Evolutionary conservation across 768 basidiomycete genomes (phyloP), one percentile per base, ranked within the genome.

Genomic region (Trametopsis cervina): DNA sequence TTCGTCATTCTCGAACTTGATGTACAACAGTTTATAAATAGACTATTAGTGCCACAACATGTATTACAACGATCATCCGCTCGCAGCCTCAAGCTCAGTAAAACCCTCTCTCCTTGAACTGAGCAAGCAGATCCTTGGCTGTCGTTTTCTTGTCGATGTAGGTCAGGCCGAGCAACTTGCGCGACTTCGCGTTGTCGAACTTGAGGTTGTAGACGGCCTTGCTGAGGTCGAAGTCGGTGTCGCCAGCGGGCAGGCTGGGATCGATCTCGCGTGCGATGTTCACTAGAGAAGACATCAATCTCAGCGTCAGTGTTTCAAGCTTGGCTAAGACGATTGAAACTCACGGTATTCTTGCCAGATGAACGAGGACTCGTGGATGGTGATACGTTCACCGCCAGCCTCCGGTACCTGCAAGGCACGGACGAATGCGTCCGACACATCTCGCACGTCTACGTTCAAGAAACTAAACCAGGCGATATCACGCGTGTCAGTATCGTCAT

Each of bases 341-440:
- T 24, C 27, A 59, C 57, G 42, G 21, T 44, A 54, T 23, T 59
- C 57, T 21, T 59, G 55, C 55, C 57, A 56, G 42, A 54, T 55
- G 29, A 18, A 55, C 0, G 53, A 23, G 4, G 50, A 52, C 0
- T 10, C 11, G 11, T 12, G 26, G 18, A 64, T 57, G 54, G 72
- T 65, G 66, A 71, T 68, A 39, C 73, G 59, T 47, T 74, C 55
- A 12, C 68, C 68, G 3, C 60, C 63, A 2, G 71, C 72, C 24
- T 61, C 62, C 7, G 59, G 54, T n/a, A 56, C 56, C 29, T 58
- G 22, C 40, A 70, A 44, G 4, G 64, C 59, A 4, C 62, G 54
- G 23, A 60, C 53, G 43, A 67, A 63, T 2, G 65, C 57, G 5
- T 45, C 18, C 0, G 65, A 66, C 15, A 69, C 57, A 46, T 70